phyloP scores from a whole-genome alignment of 2,329 filamentous ascomycete genomes.

The Fusarium sp. region DNA sequence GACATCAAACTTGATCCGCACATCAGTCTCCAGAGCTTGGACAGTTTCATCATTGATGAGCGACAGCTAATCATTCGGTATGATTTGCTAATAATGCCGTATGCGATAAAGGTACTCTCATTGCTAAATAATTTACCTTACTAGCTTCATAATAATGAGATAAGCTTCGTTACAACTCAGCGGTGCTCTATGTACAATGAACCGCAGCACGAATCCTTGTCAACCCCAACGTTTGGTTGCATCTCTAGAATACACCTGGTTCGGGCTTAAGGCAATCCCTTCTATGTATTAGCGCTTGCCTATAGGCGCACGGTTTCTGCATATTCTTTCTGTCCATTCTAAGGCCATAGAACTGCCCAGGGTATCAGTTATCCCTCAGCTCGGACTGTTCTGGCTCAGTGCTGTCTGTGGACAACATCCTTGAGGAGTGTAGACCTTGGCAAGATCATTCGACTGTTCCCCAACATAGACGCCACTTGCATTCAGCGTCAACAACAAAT shows the following conservation, averaged over 20 bases:
- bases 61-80: slow-evolving; percentile 9
- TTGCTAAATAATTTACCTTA: background rate
- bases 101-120: background rate
- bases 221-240: slow-evolving; percentile 1
- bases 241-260: slow-evolving; percentile 13
- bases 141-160: background rate
- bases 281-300: slow-evolving; percentile 1
- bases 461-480: slow-evolving; percentile 1
- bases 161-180: slow-evolving; percentile 2
- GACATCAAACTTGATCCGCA: slow-evolving; percentile 23
- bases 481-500: background rate
- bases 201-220: slow-evolving; percentile 16
- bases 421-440: slow-evolving; percentile 5
- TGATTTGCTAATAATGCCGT: slow-evolving; percentile 30
- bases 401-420: background rate
- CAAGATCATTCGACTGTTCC: slow-evolving; percentile 33
- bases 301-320: slow-evolving; percentile 22
- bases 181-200: slow-evolving; percentile 1
- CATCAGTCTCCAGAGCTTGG: slow-evolving; percentile 22
- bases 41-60: slow-evolving; percentile 25
- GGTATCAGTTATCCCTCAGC: slow-evolving; percentile 25
- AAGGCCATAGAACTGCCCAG: background rate
- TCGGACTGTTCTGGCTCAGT: slow-evolving; percentile 17
- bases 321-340: slow-evolving; percentile 16
- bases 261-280: slow-evolving; percentile 25